Percentiles rank a stretch among this genome's conserved stretches.
These are phyloP conservation scores for Crithidia brevicula DNA, from an alignment of 208 protist species.

Conservation along the genomic window DNA sequence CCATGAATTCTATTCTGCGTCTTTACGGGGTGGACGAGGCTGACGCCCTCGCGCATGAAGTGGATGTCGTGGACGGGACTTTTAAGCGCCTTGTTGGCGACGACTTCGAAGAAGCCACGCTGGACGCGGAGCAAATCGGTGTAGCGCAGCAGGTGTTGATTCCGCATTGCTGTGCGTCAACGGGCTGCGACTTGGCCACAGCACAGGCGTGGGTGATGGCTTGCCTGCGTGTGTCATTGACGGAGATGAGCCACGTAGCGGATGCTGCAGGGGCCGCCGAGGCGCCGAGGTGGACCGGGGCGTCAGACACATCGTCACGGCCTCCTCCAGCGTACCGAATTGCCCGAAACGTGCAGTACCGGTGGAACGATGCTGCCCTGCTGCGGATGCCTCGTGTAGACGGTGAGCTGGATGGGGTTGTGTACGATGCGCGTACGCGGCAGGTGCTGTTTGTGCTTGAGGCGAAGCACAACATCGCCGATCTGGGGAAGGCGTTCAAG, in stretches of 20 bases:
- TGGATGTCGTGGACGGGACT: conserved; percentile 27
- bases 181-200: conserved; percentile 5
- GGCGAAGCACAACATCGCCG: conserved; percentile 33
- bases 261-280: not conserved
- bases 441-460: conserved; percentile 32
- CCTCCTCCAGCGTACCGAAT: conserved; percentile 13
- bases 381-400: not conserved
- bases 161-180: conserved; percentile 18
- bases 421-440: conserved; percentile 15
- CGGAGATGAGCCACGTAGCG: not conserved
- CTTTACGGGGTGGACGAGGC: conserved; percentile 25
- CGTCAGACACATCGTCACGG: no score
- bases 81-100: conserved; percentile 7
- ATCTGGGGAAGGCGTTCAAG: conserved; percentile 22
- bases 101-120: conserved; percentile 18
- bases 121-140: not conserved
- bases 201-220: conserved; percentile 21
- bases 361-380: not conserved
- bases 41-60: conserved; percentile 6
- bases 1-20: conserved; percentile 17
- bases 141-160: conserved; percentile 22
- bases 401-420: conserved; percentile 29
- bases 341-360: conserved; percentile 16
- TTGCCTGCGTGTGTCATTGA: conserved; percentile 10
- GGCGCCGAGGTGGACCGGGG: not conserved